Conservation (phyloP, 108 stramenopile genomes). For the Cyclotella atomus region DNA sequence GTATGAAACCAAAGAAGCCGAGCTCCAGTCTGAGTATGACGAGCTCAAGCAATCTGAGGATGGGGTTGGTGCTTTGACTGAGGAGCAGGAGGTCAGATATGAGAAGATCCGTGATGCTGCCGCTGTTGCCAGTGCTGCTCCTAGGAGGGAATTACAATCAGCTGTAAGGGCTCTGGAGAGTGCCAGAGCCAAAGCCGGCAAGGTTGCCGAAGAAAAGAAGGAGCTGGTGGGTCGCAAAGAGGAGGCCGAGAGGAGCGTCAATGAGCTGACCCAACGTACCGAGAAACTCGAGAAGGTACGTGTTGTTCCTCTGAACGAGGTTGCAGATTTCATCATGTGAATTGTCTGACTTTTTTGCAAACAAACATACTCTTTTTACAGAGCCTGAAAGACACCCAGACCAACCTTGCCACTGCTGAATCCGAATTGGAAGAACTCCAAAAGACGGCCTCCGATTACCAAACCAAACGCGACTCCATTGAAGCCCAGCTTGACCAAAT, state of each 20-base stretch:
- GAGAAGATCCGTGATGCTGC: conserved; percentile 83
- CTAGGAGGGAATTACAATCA: conserved; percentile 59
- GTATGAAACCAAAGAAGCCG: conserved; percentile 48
- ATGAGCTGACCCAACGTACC: conserved; percentile 57
- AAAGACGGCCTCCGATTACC: conserved; percentile 54
- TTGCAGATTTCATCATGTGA: not conserved
- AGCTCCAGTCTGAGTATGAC: conserved; percentile 82
- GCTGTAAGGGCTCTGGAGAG: conserved; percentile 63
- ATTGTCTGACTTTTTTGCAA: not conserved
- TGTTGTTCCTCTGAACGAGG: conserved; percentile 2
- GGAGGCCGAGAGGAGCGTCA: conserved; percentile 59
- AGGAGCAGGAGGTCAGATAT: conserved; percentile 86
- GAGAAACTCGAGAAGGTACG: conserved; percentile 69
- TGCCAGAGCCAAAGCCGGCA: conserved; percentile 70
- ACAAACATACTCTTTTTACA: conserved; percentile 11
- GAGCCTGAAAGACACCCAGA: conserved; percentile 70
- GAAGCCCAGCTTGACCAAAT: conserved; percentile 87
- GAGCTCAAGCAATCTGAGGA: conserved; percentile 73
- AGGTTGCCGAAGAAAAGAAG: conserved; percentile 62
- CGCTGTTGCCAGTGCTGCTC: conserved; percentile 78
- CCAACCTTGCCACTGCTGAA: conserved; percentile 64
- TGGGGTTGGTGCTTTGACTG: conserved; percentile 63
- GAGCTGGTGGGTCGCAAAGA: conserved; percentile 56
- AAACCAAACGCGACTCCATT: conserved; percentile 71
- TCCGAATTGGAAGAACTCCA: conserved; percentile 60